Evolutionary conservation across 768 basidiomycete species (phyloP), one percentile per base, ranked within the genome.

Genomic region (Leccinum subtestaceum): DNA sequence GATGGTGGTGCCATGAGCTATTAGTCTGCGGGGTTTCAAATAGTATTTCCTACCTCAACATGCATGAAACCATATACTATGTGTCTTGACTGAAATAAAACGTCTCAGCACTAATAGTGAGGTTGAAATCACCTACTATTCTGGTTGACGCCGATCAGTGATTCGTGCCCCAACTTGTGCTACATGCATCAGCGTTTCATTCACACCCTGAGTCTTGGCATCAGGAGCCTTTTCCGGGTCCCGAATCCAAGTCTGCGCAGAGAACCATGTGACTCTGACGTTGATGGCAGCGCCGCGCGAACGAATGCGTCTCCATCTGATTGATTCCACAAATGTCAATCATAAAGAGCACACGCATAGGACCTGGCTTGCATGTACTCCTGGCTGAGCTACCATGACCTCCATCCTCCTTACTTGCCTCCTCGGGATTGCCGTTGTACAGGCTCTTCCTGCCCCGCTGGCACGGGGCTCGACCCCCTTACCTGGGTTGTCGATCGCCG

Each of bases 401-500:
- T 48, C 56, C 13, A 9, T 59, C 38, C 13, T 64, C n/a, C 2
- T 46, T 15, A 32, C 49, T 53, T 19, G 10, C 19, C 60, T 69
- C 19, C 21, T 70, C 11, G 29, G 52, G 34, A n/a, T 48, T 2
- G 38, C 57, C n/a, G 43, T 53, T 36, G 59, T 50, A 11, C 56
- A 53, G 38, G 60, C 62, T 15, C 60, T 56, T 12, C 70, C 74
- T 25, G 17, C 65, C 8, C 67, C 72, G 12, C 51, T 58, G 72
- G 17, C 73, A 76, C 58, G 29, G 29, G 50, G 19, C 4, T 17
- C 11, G 23, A 63, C 64, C 43, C 10, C 43, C 31, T 4, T 80
- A 49, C 73, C 72, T 3, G 54, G 75, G 0, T 70, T 83, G 29
- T 70, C 74, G 13, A 54, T 71, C 5, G 47, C 76, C 1, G 70